Evolutionary conservation across 2,329 filamentous ascomycete genomes (phyloP).

Genomic region (Diaporthe ampelina): DNA sequence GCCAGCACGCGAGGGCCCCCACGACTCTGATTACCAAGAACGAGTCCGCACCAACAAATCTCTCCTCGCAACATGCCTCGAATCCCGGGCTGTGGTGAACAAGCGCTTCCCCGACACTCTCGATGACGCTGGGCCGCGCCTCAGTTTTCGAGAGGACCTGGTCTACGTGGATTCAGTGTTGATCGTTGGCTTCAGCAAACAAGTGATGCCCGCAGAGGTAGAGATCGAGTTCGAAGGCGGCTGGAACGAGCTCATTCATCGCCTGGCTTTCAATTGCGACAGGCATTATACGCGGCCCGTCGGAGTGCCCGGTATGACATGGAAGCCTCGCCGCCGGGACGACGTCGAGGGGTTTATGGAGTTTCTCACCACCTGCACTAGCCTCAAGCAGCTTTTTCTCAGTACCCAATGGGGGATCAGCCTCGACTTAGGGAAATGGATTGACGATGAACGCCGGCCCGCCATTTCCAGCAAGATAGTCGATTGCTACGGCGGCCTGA

Average conservation of each 20-base stretch:
- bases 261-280: neutral
- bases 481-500: neutral
- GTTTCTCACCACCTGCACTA: neutral
- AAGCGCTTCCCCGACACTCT: neutral
- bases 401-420: neutral
- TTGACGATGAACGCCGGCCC: too few relatives aligned
- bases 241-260: neutral
- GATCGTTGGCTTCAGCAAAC: rapidly evolving
- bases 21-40: neutral
- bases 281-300: neutral
- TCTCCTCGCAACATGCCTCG: neutral
- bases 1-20: too few relatives aligned
- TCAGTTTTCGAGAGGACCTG: constrained; percentile 2
- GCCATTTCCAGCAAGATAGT: neutral
- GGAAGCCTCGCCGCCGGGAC: too few relatives aligned
- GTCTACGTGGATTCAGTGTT: neutral
- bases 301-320: neutral
- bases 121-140: neutral
- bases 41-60: neutral
- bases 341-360: neutral
- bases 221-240: neutral
- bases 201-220: neutral
- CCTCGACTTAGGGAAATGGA: neutral
- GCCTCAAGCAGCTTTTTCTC: neutral
- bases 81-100: neutral